Evolutionary conservation across 345 rosid species (phyloP), one percentile per base, ranked within the genome.

Genomic region (Euphorbia tirucalli): DNA sequence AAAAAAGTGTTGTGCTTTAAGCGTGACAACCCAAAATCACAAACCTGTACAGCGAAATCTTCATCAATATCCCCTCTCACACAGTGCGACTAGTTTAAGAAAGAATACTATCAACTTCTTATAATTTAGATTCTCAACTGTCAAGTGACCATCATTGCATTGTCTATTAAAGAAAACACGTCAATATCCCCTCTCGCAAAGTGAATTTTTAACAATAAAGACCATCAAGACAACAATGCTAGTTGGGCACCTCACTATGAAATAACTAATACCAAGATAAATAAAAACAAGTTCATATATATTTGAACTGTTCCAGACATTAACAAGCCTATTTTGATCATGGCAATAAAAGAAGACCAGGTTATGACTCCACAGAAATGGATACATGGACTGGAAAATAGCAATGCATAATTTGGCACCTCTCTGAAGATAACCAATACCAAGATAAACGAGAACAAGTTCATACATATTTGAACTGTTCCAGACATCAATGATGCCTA

Each of bases 11-110:
- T 96, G 74, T 96, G 98, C 82, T 96, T 96, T 77, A 96, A 85
- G 78, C 99, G 97, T 41, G 99, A 96, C 83, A 96, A 79, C 71
- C 99, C 99, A 84, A 96, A 96, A 86, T 96, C 99, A 77, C 86
- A 59, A 9, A 96, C 99, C 99, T 96, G 86, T 84, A 82, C 28
- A 27, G 21, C 78, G 71, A 64, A 60, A 56, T 66, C 0, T 71
- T 37, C 19, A 24, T 74, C 27, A 72, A 69, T 39, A 25, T 5
- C 1, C 2, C 15, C 49, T 35, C 39, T 14, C 43, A 44, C 7
- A 11, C 11, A 64, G 31, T 68, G 24, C 60, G 35, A 46, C 16
- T 18, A 44, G 31, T 57, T 50, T 39, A 56, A 7, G 49, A 69
- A 0, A 13, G 72, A 43, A 41, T 14, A 32, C 22, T 19, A 56